Base-by-base conservation (phyloP, 2,329 filamentous ascomycete species). In the Alternaria sp. region DNA sequence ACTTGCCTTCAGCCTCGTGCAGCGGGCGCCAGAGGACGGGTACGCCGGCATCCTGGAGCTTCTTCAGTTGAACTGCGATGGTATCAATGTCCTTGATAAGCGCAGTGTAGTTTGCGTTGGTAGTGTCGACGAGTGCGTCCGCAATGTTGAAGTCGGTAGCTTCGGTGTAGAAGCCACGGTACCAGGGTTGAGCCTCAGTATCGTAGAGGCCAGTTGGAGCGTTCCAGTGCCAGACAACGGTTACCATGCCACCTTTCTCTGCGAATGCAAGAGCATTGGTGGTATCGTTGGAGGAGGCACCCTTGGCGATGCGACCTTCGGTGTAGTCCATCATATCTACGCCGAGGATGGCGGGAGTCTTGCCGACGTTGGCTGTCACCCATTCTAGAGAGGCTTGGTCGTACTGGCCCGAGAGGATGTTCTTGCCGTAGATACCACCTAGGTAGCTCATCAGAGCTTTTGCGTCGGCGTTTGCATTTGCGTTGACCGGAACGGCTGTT, bases 291-390 rank as follows among this genome's bases (percentile, higher is more conserved):
- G 78, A 79, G 9, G 73, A 71, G 1, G 79, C 78, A 28, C 81
- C 82, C 7, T 71, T 72, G 51, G 80, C 79, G 12, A 80, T 82
- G 24, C 83, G 79, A 6, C 79, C 81, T 1, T 82, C 81, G 16
- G 78, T 80, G 74, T 85, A 84, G 62, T 85, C 83, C 74, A 84
- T 84, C 18, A 85, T 64, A 61, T 84, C 83, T 6, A 82, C 67
- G 1, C 80, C 78, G 2, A 84, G 71, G 9, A 84, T 76, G 0
- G 82, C 83, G 1, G 83, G 83, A 0, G 80, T 81, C 73, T 83
- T 83, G 63, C 82, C 82, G 2, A 81, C 75, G 51, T 82, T 81
- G 36, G 74, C 48, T 3, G 75, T 74, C 11, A 84, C 73, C 80
- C 81, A 84, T 59, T 82, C 74, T 14, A 82, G 70, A 36, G 74